Conservation (phyloP, 768 basidiomycete species). For the Vishniacozyma victoriae region DNA sequence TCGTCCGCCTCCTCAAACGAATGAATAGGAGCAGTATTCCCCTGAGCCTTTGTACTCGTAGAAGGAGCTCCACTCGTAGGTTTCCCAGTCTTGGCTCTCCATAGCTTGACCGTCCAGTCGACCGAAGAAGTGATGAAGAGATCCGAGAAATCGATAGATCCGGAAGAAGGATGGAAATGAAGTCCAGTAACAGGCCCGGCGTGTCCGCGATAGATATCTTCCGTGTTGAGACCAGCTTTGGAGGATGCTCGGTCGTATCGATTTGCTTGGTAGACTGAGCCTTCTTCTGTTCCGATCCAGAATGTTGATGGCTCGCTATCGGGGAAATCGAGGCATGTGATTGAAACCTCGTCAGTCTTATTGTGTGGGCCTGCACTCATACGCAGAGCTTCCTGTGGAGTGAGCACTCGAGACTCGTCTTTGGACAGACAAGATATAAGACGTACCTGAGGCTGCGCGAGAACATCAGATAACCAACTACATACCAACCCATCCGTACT, state of each 20-base stretch:
- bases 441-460: slow-evolving; percentile 87
- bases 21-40: slow-evolving; percentile 64
- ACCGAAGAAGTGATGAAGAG: slow-evolving; percentile 86
- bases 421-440: background rate
- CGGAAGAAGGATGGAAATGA: slow-evolving; percentile 86
- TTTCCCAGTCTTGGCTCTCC: slow-evolving; percentile 53
- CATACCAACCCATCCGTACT: slow-evolving; percentile 97
- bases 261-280: slow-evolving; percentile 92
- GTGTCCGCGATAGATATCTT: slow-evolving; percentile 89
- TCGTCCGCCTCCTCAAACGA: slow-evolving; percentile 98
- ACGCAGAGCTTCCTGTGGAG: slow-evolving; percentile 78
- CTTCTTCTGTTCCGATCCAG: slow-evolving; percentile 97
- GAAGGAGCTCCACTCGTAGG: slow-evolving; percentile 48
- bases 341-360: slow-evolving; percentile 94
- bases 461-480: slow-evolving; percentile 97
- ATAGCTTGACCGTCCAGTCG: slow-evolving; percentile 98
- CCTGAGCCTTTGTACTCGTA: background rate
- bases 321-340: slow-evolving; percentile 89
- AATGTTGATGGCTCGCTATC: slow-evolving; percentile 95
- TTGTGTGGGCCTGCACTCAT: slow-evolving; percentile 82
- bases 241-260: slow-evolving; percentile 93
- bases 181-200: slow-evolving; percentile 89
- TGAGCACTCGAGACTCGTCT: background rate
- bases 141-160: slow-evolving; percentile 91
- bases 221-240: slow-evolving; percentile 89